Base-by-base conservation (phyloP, 768 basidiomycete genomes). In the Wakefieldia striispora region DNA sequence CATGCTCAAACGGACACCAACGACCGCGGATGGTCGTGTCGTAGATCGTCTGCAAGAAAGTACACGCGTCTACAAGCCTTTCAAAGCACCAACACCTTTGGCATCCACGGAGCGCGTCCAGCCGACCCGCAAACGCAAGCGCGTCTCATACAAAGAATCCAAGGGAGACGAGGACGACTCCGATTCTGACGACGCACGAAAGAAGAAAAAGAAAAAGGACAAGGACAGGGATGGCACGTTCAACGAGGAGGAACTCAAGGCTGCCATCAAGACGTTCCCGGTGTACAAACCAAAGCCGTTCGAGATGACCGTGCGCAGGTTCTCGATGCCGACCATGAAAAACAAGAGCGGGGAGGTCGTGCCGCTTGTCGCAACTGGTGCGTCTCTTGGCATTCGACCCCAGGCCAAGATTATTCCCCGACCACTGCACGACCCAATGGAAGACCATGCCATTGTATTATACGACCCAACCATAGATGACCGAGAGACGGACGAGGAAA, bases 391-490 rank as follows among this genome's bases (percentile, higher is more conserved):
- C 23, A 84, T 90, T 46, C 82, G 94, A 12, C 87, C 91, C 0
- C 84, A 82, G 49, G 77, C 86, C 0, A 88, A 81, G 57, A 70
- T 97, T 50, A 79, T 88, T 42, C 97, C 97, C 16, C 79, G 95
- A 19, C 97, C 97, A 6, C 73, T 97, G n/a, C 88, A 95, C 60
- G 93, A 99, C 65, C 97, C 95, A 1, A 95, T 99, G 90, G 84
- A 89, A 43, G 94, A 98, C 59, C 95, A 97, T 68, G 94, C 95
- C 1, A 97, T 99, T 52, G 95, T 99, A 3, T 71, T 97, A 13
- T 99, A 91, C 64, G 97, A 98, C 61, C 97, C 97, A 1, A 98
- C 97, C 0, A 84, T 95, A 40, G 94, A 99, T 63, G 87, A 90
- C 62, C 74, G 87, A 56, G 93, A 95, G 67, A 92, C 92, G 0